Percentiles rank a stretch among this genome's conserved stretches.
phyloP scores from a whole-genome alignment of 345 rosid genomes.

The Conringia planisiliqua region DNA sequence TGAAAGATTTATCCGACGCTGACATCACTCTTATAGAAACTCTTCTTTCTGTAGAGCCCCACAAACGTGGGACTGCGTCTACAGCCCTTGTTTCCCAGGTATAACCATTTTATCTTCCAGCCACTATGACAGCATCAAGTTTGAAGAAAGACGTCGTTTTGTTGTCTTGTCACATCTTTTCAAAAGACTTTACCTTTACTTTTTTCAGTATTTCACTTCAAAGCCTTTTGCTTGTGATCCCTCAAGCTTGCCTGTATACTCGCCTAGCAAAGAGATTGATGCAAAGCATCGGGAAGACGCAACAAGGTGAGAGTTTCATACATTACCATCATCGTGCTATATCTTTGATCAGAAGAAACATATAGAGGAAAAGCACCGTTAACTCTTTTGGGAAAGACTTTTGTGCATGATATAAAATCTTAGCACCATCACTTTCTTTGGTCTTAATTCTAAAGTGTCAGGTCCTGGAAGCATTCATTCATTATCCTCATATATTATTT shows the following conservation, averaged over 20 bases:
- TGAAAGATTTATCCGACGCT: constrained; percentile 51
- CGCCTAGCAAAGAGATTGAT: constrained; percentile 95
- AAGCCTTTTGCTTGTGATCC: constrained; percentile 93
- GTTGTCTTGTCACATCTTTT: neutral
- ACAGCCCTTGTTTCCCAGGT: constrained; percentile 93
- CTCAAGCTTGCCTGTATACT: constrained; percentile 81
- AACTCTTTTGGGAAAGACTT: too few species aligned
- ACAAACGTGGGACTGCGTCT: constrained; percentile 83
- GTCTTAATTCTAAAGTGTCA: neutral
- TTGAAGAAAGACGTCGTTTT: neutral
- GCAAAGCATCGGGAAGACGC: constrained; percentile 81
- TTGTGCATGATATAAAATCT: too few species aligned
- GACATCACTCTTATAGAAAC: constrained; percentile 69
- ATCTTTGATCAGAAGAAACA: neutral
- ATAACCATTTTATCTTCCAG: constrained; percentile 4
- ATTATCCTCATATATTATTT: neutral
- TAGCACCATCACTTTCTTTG: neutral
- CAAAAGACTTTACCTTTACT: neutral
- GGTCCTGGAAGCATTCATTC: constrained; percentile 44
- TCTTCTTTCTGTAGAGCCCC: constrained; percentile 81
- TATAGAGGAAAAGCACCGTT: neutral
- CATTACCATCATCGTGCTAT: neutral
- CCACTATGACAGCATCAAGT: neutral
- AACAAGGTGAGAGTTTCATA: constrained; percentile 50
- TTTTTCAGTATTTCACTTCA: constrained; percentile 73